Evolutionary conservation across 2,329 filamentous ascomycete species (phyloP).

Genomic region (Ophiocordyceps camponoti-floridani): DNA sequence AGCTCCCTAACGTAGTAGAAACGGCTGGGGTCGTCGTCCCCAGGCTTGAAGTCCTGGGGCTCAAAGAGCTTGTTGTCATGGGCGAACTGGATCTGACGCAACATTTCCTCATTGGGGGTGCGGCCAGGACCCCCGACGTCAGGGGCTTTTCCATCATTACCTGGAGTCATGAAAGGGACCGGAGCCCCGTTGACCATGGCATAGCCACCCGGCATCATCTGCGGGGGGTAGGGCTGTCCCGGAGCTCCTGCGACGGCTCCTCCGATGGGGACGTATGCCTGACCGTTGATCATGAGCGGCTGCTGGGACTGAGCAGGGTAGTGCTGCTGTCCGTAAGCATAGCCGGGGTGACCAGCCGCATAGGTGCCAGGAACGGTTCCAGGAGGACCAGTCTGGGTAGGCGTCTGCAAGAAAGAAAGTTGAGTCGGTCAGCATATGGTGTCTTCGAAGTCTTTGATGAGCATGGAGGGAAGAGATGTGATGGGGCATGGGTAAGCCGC

Average conservation of each 20-base stretch:
- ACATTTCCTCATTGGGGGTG: slow-evolving; percentile 27
- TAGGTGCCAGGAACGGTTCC: slow-evolving; percentile 8
- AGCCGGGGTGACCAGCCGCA: slow-evolving; percentile 12
- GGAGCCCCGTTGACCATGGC: slow-evolving; percentile 1
- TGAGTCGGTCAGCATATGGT: too few species aligned
- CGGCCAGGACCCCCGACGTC: slow-evolving; percentile 34
- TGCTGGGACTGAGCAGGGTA: neutral
- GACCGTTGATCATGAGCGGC: slow-evolving; percentile 14
- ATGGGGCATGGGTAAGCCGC: too few species aligned
- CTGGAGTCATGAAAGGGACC: slow-evolving; percentile 18
- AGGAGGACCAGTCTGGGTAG: too few species aligned
- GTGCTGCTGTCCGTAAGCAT: slow-evolving; percentile 12
- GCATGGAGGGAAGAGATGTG: too few species aligned
- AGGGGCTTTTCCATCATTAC: slow-evolving; percentile 17
- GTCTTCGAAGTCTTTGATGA: too few species aligned
- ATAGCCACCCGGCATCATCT: slow-evolving; percentile 10
- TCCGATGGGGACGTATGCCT: slow-evolving; percentile 7
- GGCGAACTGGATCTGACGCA: slow-evolving; percentile 30
- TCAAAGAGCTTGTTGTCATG: slow-evolving; percentile 30
- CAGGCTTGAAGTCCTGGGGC: slow-evolving; percentile 45
- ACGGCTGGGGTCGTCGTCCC: slow-evolving; percentile 39
- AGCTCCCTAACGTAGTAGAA: slow-evolving; percentile 44
- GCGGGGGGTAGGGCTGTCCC: slow-evolving; percentile 9
- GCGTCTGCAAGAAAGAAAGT: too few species aligned
- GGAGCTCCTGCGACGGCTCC: slow-evolving; percentile 6